A percentile compares a stretch with the other conserved stretches of the same genome.
Conservation (phyloP, 345 rosid species). For the Hibiscus tridactylites region DNA sequence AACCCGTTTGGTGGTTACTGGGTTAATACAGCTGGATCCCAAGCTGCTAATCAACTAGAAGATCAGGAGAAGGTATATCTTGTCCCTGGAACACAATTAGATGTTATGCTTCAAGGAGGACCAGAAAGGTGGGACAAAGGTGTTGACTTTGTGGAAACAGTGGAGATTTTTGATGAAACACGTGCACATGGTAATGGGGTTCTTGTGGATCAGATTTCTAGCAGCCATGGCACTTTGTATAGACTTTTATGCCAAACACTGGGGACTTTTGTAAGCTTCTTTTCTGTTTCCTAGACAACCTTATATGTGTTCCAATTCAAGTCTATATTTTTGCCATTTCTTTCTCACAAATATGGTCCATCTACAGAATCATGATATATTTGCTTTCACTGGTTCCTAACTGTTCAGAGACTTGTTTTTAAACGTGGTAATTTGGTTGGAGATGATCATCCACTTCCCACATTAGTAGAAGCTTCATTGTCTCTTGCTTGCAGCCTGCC, state of each 20-base stretch:
- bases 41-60: conserved; percentile 37
- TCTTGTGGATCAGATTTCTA: conserved; percentile 33
- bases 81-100: conserved; percentile 76
- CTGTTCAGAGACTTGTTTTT: conserved; percentile 57
- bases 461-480: conserved; percentile 51
- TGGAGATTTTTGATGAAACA: conserved; percentile 38
- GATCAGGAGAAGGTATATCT: conserved; percentile 52
- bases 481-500: conserved; percentile 64
- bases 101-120: conserved; percentile 70
- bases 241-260: conserved; percentile 52
- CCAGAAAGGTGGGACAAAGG: conserved; percentile 73
- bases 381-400: conserved; percentile 19
- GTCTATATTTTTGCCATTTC: neutral
- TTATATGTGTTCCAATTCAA: neutral
- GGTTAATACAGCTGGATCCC: conserved; percentile 40
- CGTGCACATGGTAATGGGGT: conserved; percentile 29
- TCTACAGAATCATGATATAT: conserved; percentile 11
- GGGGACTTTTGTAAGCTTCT: conserved; percentile 63
- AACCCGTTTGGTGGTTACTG: conserved; percentile 83
- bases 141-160: conserved; percentile 50
- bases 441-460: conserved; percentile 70
- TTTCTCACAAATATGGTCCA: neutral
- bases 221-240: conserved; percentile 35
- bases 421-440: conserved; percentile 80
- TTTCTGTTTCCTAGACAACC: neutral